These are phyloP conservation scores for Ceratocystis cacaofunesta DNA, from an alignment of 2,329 filamentous ascomycete species.

Conservation along the genomic window DNA sequence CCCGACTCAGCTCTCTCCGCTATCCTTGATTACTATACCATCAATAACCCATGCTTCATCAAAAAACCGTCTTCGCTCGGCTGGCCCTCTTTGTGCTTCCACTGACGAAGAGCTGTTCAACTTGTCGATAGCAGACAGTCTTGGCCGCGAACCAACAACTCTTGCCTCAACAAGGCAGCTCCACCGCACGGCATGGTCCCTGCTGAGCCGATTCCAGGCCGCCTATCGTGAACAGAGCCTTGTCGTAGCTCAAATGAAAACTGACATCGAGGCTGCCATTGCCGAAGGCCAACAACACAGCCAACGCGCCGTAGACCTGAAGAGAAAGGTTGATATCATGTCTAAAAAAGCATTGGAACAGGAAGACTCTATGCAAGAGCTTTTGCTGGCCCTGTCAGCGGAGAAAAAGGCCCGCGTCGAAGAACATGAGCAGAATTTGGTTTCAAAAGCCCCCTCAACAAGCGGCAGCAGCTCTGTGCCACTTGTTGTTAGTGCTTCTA, in stretches of 20 bases:
- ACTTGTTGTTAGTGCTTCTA: not conserved
- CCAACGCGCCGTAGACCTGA: conserved; percentile 38
- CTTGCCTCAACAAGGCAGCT: conserved; percentile 14
- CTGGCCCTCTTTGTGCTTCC: conserved; percentile 14
- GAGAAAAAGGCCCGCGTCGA: conserved; percentile 35
- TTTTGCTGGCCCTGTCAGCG: conserved; percentile 36
- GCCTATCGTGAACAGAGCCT: conserved; percentile 41
- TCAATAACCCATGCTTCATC: conserved; percentile 20
- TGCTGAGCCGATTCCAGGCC: conserved; percentile 41
- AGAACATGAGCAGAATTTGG: conserved; percentile 22
- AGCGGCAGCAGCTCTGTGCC: not conserved
- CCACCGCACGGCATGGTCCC: conserved; percentile 34
- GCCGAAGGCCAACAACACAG: conserved; percentile 44
- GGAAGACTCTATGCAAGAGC: conserved; percentile 34
- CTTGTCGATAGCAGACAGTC: conserved; percentile 39
- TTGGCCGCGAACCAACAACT: conserved; percentile 25
- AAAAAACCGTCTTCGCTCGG: conserved; percentile 1
- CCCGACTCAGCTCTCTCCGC: not conserved
- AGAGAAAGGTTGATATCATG: conserved; percentile 46
- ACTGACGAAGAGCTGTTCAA: conserved; percentile 39
- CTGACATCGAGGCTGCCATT: conserved; percentile 37
- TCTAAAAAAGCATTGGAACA: conserved; percentile 38
- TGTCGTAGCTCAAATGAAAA: conserved; percentile 35
- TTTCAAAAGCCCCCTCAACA: not conserved
- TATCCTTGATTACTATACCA: conserved; percentile 32